Percentiles rank a stretch among this genome's conserved stretches.
Evolutionary conservation across 106 monocot species (phyloP).

Genomic region (Narthecium ossifragum): DNA sequence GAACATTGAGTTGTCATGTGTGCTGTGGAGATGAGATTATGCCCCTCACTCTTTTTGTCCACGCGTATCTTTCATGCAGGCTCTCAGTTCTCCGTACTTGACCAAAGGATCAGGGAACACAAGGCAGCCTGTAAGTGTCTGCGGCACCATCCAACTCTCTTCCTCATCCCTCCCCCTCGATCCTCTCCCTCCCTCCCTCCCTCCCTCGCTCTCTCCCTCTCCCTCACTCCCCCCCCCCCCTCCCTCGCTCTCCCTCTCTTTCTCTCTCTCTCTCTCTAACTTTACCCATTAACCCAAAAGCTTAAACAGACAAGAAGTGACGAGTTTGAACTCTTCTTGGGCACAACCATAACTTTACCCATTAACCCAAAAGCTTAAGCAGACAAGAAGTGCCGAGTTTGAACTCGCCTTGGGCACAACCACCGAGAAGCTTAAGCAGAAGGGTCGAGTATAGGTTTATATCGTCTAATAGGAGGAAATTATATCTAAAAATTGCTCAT

Average conservation of each 20-base stretch:
- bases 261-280: too few species aligned
- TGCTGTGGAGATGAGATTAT: background rate
- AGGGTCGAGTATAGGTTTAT: background rate
- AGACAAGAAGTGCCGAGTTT: background rate
- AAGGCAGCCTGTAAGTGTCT: constrained; percentile 22
- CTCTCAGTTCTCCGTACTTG: constrained; percentile 86
- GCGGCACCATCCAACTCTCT: background rate
- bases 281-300: too few species aligned
- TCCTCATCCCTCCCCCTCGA: background rate
- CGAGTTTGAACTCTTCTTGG: background rate
- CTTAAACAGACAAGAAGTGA: background rate
- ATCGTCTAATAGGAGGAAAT: background rate
- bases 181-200: constrained; percentile 13
- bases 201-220: constrained; percentile 6
- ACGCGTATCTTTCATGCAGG: constrained; percentile 29
- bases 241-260: too few species aligned
- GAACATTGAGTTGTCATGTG: constrained; percentile 18
- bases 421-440: background rate
- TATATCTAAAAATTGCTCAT: background rate
- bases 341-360: background rate
- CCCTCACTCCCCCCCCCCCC: background rate
- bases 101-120: constrained; percentile 24
- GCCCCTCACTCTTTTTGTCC: background rate
- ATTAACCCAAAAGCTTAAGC: background rate
- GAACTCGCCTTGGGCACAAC: background rate